phyloP scores from a whole-genome alignment of 1,139 yeast species.

The Tardiomyces digboiensis region DNA sequence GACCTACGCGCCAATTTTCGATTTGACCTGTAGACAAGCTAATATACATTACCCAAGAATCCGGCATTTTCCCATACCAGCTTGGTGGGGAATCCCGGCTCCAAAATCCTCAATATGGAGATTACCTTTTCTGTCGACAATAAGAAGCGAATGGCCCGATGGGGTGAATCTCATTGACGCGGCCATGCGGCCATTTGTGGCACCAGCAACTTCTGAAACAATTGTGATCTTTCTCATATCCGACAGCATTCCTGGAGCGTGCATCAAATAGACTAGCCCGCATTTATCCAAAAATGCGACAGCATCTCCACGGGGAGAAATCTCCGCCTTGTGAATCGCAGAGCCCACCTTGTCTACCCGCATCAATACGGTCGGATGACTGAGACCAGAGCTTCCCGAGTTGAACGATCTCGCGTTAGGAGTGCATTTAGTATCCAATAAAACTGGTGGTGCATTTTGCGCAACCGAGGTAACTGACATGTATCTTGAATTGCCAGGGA shows the following conservation, averaged over 20 bases:
- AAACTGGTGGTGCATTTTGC: constrained; percentile 46
- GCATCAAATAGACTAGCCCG: constrained; percentile 64
- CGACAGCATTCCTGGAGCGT: constrained; percentile 44
- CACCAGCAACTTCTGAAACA: constrained; percentile 70
- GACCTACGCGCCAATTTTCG: neutral
- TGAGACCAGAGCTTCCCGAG: constrained; percentile 25
- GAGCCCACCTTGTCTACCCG: constrained; percentile 78
- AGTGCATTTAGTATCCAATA: constrained; percentile 26
- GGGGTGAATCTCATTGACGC: constrained; percentile 69
- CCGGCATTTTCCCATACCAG: constrained; percentile 66
- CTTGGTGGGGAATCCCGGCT: constrained; percentile 69
- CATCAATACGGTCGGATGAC: constrained; percentile 46
- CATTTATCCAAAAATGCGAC: constrained; percentile 70
- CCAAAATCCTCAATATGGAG: constrained; percentile 79
- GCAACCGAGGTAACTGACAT: constrained; percentile 56
- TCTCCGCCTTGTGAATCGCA: constrained; percentile 57
- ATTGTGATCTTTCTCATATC: constrained; percentile 50
- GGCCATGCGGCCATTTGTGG: constrained; percentile 51
- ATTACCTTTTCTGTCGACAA: constrained; percentile 73
- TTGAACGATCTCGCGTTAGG: constrained; percentile 6
- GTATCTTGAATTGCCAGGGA: constrained; percentile 41
- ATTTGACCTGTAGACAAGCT: neutral
- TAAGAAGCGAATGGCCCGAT: constrained; percentile 71
- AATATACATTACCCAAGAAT: constrained; percentile 14
- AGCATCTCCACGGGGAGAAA: constrained; percentile 84